Percentiles rank a stretch among this genome's conserved stretches.
These are phyloP conservation scores for Talaromyces wortmannii DNA, from an alignment of 495 filamentous ascomycete species.

Conservation along the genomic window DNA sequence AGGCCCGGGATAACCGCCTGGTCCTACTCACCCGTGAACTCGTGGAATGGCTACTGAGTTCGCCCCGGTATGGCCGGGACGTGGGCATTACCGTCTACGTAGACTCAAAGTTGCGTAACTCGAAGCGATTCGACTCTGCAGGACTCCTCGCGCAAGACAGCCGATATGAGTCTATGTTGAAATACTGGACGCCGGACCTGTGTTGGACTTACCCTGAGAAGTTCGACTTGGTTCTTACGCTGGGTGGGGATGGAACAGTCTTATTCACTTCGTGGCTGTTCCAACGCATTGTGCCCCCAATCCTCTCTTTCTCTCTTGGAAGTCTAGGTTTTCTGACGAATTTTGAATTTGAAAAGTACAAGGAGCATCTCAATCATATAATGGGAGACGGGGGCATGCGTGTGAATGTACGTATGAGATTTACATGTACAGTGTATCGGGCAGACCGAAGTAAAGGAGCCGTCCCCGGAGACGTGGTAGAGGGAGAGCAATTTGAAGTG, in stretches of 20 bases:
- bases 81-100: conserved; percentile 88
- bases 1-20: conserved; percentile 85
- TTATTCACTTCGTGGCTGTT: conserved; percentile 92
- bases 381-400: conserved; percentile 94
- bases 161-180: conserved; percentile 69
- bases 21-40: conserved; percentile 81
- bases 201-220: conserved; percentile 86
- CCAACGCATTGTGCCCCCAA: conserved; percentile 84
- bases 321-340: conserved; percentile 89
- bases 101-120: conserved; percentile 79
- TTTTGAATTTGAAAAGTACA: conserved; percentile 81
- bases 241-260: conserved; percentile 90
- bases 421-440: conserved; percentile 90
- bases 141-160: conserved; percentile 64
- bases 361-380: conserved; percentile 69
- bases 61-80: conserved; percentile 73
- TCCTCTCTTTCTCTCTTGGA: conserved; percentile 82
- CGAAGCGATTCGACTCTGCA: conserved; percentile 77
- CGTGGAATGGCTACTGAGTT: conserved; percentile 76
- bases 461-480: conserved; percentile 48
- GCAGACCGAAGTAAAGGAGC: conserved; percentile 39
- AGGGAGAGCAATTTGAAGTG: conserved; percentile 86
- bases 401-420: conserved; percentile 93
- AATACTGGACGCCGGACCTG: conserved; percentile 90
- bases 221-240: conserved; percentile 86